Evolutionary conservation across 139 green algal species (phyloP).

Genomic region (Yamagishiella unicocca): DNA sequence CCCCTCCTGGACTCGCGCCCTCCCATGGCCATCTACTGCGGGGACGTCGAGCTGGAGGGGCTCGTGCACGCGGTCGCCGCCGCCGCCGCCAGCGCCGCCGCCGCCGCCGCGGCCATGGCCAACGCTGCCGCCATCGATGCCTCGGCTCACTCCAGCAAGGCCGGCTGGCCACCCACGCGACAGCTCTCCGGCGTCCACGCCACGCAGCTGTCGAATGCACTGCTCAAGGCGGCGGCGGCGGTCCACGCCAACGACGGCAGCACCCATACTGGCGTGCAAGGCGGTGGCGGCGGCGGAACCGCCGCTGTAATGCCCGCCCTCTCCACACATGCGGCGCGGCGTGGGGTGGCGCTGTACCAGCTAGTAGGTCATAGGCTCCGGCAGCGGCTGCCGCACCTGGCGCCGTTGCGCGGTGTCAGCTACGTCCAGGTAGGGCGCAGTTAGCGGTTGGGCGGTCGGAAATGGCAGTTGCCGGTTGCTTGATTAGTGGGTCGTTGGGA

Average conservation of each 20-base stretch:
- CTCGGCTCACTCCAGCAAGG: neutral
- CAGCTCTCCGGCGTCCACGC: neutral
- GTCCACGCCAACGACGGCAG: too few relatives aligned
- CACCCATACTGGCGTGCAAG: too few relatives aligned
- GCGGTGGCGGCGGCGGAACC: neutral
- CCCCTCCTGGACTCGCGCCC: constrained; percentile 3
- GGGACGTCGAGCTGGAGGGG: neutral
- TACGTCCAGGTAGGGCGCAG: constrained; percentile 2
- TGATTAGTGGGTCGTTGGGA: too few relatives aligned
- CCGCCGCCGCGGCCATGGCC: neutral
- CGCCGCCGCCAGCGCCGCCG: neutral
- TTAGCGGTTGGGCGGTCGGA: too few relatives aligned
- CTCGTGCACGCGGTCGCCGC: neutral
- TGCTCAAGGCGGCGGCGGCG: neutral
- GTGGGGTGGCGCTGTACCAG: constrained; percentile 11
- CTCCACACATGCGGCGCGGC: neutral
- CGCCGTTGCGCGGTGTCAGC: neutral
- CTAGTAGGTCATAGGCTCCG: neutral
- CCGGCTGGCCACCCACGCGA: neutral
- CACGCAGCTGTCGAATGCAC: too few relatives aligned
- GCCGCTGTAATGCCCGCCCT: neutral
- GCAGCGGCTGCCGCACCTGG: constrained; percentile 19
- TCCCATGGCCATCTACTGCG: constrained; percentile 19
- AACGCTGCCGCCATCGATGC: neutral
- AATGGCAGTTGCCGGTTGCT: too few relatives aligned